Evolutionary conservation across 2,329 filamentous ascomycete species (phyloP).

Genomic region (Gaeumannomyces tritici): DNA sequence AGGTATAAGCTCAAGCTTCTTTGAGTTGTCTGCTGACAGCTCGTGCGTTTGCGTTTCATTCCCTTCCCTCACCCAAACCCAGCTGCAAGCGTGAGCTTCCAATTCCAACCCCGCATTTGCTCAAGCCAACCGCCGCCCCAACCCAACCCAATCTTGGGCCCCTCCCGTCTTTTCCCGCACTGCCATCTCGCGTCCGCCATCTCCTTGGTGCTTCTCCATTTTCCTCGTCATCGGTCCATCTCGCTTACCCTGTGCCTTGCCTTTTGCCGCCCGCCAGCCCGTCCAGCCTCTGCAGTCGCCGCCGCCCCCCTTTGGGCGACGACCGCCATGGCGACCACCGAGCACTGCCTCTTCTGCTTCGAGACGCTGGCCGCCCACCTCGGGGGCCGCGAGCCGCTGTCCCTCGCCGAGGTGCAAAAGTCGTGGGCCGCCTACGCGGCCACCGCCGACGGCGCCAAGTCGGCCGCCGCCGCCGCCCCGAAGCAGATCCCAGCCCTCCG

Average conservation of each 20-base stretch:
- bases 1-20: no score
- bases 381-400: slow-evolving; percentile 56
- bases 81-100: background rate
- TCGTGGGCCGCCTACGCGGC: slow-evolving; percentile 42
- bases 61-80: background rate
- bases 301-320: background rate
- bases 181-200: no score
- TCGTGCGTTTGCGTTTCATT: background rate
- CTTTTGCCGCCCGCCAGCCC: background rate
- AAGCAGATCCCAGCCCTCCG: slow-evolving; percentile 31
- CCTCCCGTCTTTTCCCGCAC: background rate
- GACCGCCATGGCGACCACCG: slow-evolving; percentile 65
- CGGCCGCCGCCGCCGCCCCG: slow-evolving; percentile 10
- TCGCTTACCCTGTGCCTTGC: background rate
- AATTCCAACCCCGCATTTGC: background rate
- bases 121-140: background rate
- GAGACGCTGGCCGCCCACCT: slow-evolving; percentile 73
- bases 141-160: background rate
- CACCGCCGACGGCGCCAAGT: slow-evolving; percentile 10
- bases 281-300: background rate
- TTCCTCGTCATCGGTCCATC: background rate
- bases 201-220: no score
- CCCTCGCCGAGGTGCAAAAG: slow-evolving; percentile 58
- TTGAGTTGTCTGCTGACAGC: no score
- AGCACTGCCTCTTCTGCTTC: slow-evolving; percentile 91